These are phyloP conservation scores for Tetraselmis striata DNA, from an alignment of 139 green algal species.

Conservation along the genomic window DNA sequence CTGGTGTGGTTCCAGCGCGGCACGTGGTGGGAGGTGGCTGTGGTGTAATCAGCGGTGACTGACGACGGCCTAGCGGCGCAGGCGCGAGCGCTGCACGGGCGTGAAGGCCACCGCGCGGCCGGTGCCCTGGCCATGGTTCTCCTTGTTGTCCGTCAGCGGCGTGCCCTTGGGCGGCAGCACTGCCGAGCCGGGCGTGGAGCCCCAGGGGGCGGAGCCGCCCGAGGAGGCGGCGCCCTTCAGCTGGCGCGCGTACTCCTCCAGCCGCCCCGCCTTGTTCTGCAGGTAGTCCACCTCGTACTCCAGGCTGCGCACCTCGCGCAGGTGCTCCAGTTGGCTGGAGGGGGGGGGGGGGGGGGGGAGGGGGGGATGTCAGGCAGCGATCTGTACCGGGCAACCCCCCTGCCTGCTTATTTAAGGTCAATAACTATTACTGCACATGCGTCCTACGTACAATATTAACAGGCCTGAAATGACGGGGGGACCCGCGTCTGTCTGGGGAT, in stretches of 20 bases:
- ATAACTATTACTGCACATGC: no score
- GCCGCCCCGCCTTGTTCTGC: slow-evolving; percentile 24
- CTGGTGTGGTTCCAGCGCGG: no score
- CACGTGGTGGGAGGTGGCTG: no score
- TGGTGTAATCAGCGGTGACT: no score
- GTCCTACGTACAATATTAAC: no score
- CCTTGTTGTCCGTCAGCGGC: not conserved
- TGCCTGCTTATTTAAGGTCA: no score
- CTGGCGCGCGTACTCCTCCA: not conserved
- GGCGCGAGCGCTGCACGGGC: not conserved
- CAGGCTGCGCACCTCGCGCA: slow-evolving; percentile 51
- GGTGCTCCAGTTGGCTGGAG: slow-evolving; percentile 28
- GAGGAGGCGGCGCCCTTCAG: not conserved
- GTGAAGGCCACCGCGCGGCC: not conserved
- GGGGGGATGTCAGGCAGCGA: no score
- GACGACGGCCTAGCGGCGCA: not conserved
- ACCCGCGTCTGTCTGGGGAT: no score
- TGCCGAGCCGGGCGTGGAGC: not conserved
- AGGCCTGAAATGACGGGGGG: no score
- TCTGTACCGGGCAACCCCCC: no score
- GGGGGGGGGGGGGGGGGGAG: no score
- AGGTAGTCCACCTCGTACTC: slow-evolving; percentile 56
- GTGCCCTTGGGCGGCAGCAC: not conserved
- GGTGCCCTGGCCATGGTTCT: no score
- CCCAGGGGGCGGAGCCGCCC: not conserved